Evolutionary conservation across 495 filamentous ascomycete genomes (phyloP).

Genomic region (Aspergillus sclerotioniger): DNA sequence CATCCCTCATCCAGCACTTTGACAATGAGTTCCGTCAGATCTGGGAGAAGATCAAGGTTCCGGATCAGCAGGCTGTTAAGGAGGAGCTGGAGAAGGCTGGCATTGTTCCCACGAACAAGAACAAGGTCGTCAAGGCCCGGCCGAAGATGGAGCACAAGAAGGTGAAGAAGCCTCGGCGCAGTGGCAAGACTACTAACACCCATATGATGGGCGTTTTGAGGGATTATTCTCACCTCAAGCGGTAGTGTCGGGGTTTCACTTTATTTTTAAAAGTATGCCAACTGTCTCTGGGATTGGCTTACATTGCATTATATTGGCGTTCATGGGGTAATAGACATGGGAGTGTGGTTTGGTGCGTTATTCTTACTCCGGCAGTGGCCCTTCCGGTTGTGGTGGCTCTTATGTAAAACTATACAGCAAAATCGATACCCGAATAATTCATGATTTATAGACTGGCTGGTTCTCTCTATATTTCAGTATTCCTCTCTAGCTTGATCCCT

Average conservation of each 20-base stretch:
- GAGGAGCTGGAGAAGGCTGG: slow-evolving; percentile 69
- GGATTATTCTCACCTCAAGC: slow-evolving; percentile 71
- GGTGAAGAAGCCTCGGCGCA: slow-evolving; percentile 62
- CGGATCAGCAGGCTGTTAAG: slow-evolving; percentile 70
- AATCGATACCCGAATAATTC: slow-evolving; percentile 4
- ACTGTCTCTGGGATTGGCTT: background rate
- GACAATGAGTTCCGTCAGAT: slow-evolving; percentile 78
- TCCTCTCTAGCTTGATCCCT: background rate
- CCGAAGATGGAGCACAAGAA: slow-evolving; percentile 59
- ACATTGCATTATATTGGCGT: background rate
- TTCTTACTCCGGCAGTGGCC: background rate
- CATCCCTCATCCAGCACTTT: slow-evolving; percentile 68
- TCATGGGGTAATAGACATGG: background rate
- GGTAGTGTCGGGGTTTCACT: slow-evolving; percentile 14
- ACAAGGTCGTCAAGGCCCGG: slow-evolving; percentile 57
- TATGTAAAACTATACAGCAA: slow-evolving; percentile 4
- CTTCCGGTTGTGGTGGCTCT: background rate
- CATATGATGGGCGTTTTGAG: slow-evolving; percentile 88
- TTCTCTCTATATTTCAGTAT: background rate
- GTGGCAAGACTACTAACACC: slow-evolving; percentile 84
- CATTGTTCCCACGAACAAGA: slow-evolving; percentile 76
- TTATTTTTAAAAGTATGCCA: background rate
- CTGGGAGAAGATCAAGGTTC: slow-evolving; percentile 80
- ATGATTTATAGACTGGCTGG: background rate
- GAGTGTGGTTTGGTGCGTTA: background rate